Evolutionary conservation across 1,139 yeast species (phyloP), one percentile per base, ranked within the genome.

Genomic region (Pichia kudriavzevii): DNA sequence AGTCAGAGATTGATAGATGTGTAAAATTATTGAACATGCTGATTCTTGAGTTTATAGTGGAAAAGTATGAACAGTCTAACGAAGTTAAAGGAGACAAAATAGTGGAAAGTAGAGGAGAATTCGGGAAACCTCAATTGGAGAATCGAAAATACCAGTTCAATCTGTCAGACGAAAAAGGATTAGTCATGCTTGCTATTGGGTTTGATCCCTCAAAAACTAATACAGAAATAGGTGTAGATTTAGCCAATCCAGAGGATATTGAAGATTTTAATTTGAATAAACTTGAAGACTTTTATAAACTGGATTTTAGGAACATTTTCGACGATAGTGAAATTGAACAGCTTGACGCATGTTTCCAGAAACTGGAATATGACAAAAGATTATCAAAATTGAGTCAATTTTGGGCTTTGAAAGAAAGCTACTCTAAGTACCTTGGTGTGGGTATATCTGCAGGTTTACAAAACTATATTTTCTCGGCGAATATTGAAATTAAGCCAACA

Each of bases 331-430:
- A 79, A 49, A 48, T 52, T 8, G 38, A 35, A 2, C 49, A 57
- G 14, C 43, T 78, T 17, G 36, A 40, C 10, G 23, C 17, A 7
- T 21, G 20, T 8, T 22, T 42, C 11, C 22, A 28, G 15, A 17
- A 26, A n/a, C 27, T 44, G 4, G 18, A 26, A 11, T 32, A 36
- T 5, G 34, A 30, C 1, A 37, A 34, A 2, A 48, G 50, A 44
- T 25, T 39, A 28, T 17, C 44, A 50, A 3, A 75, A 69, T 50
- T 55, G n/a, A 41, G 49, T 22, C 74, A 72, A 34, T 62, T 69
- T 22, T 81, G 91, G 93, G 79, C 91, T 0, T 52, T 80, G 36
- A 81, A 81, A 49, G 93, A 81, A 50, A 72, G 82, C 22, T 79
- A 73, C 45, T 68, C 79, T 3, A 81, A 80, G 47, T 66, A 65